phyloP scores from a whole-genome alignment of 495 filamentous ascomycete genomes.

The Lindgomyces ingoldianus region DNA sequence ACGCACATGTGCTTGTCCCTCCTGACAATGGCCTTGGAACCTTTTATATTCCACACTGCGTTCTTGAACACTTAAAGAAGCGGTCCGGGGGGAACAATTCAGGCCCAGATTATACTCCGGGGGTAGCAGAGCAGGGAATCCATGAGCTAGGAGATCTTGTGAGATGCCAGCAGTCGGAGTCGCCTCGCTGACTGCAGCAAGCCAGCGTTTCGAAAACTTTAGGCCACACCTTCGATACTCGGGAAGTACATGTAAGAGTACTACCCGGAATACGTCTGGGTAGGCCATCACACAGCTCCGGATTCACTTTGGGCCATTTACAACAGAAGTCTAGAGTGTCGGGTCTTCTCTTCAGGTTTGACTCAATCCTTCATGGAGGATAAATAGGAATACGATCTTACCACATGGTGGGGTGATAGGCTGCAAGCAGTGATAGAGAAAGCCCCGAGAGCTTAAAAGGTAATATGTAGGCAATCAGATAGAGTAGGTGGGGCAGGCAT shows the following conservation, averaged over 20 bases:
- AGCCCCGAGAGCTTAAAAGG: not conserved
- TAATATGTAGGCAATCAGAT: slow-evolving; percentile 23
- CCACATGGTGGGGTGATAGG: slow-evolving; percentile 29
- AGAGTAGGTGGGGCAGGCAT: slow-evolving; percentile 25
- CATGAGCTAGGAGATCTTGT: not conserved
- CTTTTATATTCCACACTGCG: not conserved
- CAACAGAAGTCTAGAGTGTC: not conserved
- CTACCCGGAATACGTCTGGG: not conserved
- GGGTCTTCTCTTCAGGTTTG: not conserved
- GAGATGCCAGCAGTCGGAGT: not conserved
- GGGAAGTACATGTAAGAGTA: not conserved
- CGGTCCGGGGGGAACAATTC: not conserved
- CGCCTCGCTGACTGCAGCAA: not conserved
- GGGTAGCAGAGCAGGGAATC: not conserved
- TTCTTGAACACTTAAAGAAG: not conserved
- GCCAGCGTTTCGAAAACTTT: not conserved
- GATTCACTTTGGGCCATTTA: not conserved
- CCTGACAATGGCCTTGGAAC: not conserved
- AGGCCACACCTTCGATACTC: not conserved
- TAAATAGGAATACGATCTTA: not conserved
- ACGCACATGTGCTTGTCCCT: not conserved
- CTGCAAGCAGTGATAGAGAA: not conserved
- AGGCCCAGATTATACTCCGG: not conserved
- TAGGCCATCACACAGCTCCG: not conserved
- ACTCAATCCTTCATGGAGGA: not conserved